Evolutionary conservation across 805 yeast species (phyloP).

Genomic region (Blastobotrys chiropterorum): DNA sequence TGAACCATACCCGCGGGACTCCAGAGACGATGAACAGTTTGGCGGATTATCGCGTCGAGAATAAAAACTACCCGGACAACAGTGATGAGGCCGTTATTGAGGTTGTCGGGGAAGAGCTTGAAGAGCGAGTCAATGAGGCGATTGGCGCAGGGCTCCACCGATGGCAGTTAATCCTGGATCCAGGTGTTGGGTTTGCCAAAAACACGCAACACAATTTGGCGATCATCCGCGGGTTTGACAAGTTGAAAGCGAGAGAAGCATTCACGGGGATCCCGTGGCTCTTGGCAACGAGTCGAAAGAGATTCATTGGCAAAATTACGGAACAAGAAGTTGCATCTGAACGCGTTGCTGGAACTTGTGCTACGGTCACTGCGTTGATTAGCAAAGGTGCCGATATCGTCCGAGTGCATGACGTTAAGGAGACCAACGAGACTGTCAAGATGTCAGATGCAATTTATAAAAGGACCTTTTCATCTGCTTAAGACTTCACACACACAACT

Average conservation of each 20-base stretch:
- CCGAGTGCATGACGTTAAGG: constrained; percentile 78
- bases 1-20: constrained; percentile 82
- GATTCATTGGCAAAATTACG: constrained; percentile 73
- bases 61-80: constrained; percentile 18
- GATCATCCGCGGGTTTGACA: constrained; percentile 40
- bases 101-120: constrained; percentile 61
- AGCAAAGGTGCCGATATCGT: constrained; percentile 73
- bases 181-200: constrained; percentile 97
- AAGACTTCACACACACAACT: too few relatives aligned
- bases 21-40: constrained; percentile 64
- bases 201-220: constrained; percentile 60
- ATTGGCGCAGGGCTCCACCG: constrained; percentile 57
- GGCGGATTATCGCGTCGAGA: constrained; percentile 44
- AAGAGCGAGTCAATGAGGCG: constrained; percentile 50
- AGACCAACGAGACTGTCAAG: constrained; percentile 45
- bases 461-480: background rate
- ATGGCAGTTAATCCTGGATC: constrained; percentile 91
- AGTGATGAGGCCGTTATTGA: constrained; percentile 37
- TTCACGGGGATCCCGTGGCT: constrained; percentile 54
- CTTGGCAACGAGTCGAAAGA: constrained; percentile 84
- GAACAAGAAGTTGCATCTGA: constrained; percentile 49
- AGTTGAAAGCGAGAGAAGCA: constrained; percentile 17
- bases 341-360: constrained; percentile 72
- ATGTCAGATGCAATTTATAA: constrained; percentile 73
- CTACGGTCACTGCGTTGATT: constrained; percentile 66